A percentile compares a stretch with the other conserved stretches of the same genome.
Conservation (phyloP, 352 stramenopile species). For the Pythium aristosporum region DNA sequence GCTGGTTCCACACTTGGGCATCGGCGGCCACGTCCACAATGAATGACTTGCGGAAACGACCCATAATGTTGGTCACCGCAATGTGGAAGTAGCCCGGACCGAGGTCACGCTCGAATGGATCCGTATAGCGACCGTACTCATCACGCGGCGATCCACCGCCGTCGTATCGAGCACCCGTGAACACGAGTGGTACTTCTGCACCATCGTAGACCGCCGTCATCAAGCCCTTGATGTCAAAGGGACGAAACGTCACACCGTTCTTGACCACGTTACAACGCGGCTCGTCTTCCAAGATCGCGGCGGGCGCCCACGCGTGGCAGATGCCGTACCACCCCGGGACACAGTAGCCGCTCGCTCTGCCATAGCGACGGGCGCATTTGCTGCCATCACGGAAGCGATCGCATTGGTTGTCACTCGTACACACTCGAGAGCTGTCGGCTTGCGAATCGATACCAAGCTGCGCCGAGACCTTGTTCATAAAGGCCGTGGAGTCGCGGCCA, state of each 20-base stretch:
- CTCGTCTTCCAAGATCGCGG: constrained; percentile 8
- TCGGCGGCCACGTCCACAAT: constrained; percentile 39
- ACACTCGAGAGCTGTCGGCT: background rate
- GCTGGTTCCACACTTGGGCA: constrained; percentile 59
- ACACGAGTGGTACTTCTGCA: constrained; percentile 31
- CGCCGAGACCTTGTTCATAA: constrained; percentile 27
- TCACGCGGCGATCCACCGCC: constrained; percentile 27
- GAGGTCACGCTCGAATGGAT: constrained; percentile 40
- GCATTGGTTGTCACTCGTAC: constrained; percentile 9
- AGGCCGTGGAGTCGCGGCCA: constrained; percentile 5
- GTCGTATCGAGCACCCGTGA: constrained; percentile 43
- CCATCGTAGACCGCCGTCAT: constrained; percentile 29
- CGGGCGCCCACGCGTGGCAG: constrained; percentile 19
- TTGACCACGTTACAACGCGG: constrained; percentile 31
- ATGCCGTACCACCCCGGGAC: constrained; percentile 14
- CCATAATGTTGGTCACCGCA: constrained; percentile 44
- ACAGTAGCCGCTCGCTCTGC: constrained; percentile 2
- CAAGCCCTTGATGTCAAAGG: constrained; percentile 28
- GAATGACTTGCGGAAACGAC: constrained; percentile 35
- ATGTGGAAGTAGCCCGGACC: constrained; percentile 38
- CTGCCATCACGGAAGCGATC: constrained; percentile 2
- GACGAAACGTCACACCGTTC: constrained; percentile 31
- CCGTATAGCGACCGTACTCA: constrained; percentile 44
- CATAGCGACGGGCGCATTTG: background rate
- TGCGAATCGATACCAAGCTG: constrained; percentile 11